These are phyloP conservation scores for Penicillium sp. DNA, from an alignment of 2,329 filamentous ascomycete genomes.

Conservation along the genomic window DNA sequence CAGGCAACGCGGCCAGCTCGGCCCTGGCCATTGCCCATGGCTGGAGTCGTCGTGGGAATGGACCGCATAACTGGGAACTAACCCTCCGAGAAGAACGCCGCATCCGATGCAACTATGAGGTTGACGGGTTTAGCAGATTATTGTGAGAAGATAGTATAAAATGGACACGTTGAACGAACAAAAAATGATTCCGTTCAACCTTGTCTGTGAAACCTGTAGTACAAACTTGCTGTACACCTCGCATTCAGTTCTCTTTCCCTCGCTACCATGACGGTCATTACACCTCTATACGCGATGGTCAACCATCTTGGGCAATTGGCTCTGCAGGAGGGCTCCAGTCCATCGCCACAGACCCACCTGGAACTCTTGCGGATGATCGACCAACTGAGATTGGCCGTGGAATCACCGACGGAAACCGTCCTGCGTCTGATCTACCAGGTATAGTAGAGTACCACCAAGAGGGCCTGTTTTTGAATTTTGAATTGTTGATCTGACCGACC, in stretches of 20 bases:
- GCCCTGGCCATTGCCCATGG: not conserved
- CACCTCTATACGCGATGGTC: conserved; percentile 16
- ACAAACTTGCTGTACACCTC: not conserved
- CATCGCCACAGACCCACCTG: conserved; percentile 29
- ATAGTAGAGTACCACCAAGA: not conserved
- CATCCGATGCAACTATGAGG: conserved; percentile 2
- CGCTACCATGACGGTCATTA: conserved; percentile 22
- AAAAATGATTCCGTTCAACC: not conserved
- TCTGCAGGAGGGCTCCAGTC: conserved; percentile 20
- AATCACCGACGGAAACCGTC: conserved; percentile 38
- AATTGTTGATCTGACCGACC: conserved; percentile 2
- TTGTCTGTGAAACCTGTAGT: not conserved
- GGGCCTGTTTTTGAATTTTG: not conserved
- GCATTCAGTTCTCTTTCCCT: not conserved
- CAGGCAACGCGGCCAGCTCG: not conserved
- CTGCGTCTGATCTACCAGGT: conserved; percentile 41
- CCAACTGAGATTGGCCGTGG: conserved; percentile 31
- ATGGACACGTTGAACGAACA: not conserved
- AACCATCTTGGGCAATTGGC: conserved; percentile 20
- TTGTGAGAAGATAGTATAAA: not conserved
- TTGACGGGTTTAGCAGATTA: no score
- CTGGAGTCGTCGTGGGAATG: not conserved
- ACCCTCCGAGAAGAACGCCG: conserved; percentile 4
- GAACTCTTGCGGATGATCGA: conserved; percentile 35
- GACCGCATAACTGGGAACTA: not conserved